Evolutionary conservation across 257 asterid species (phyloP), one percentile per base, ranked within the genome.

Genomic region (Parsonsia alboflavescens): DNA sequence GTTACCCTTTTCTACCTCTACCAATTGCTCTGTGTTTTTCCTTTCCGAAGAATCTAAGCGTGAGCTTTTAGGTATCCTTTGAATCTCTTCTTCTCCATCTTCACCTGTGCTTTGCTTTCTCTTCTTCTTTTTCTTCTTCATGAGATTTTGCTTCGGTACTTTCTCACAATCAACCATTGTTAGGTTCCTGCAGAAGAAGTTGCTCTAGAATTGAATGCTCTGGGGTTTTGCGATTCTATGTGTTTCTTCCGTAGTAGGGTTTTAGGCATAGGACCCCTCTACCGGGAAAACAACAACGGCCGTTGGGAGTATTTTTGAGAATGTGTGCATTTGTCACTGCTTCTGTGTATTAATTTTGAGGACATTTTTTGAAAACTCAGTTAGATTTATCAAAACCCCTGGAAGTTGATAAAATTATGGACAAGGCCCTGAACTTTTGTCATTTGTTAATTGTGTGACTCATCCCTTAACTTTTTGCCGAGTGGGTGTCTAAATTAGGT

Each of bases 21-120:
- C 30, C 26, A 10, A 10, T 10, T 59, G 65, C n/a, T 70, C 77
- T 70, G 73, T 70, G 19, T 39, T 24, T 59, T 73, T 54, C 45
- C 28, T 41, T 69, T 30, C 71, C 66, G 80, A 67, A 24, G 76
- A 59, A 52, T 82, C 82, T 33, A 68, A 53, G 39, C 87, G 87
- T 74, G 82, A 75, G 63, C 68, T 64, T 79, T 88, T 89, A 21
- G 83, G 74, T 65, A 75, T 52, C 15, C 79, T 72, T 49, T 56
- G 62, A 50, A 48, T 54, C 6, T 8, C 80, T 73, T 75, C 81
- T 24, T 70, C 80, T 62, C 46, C 83, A 74, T 67, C 82, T 73
- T 82, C 88, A 39, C 78, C 81, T 21, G 64, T 12, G 70, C 59
- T 79, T 33, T 73, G 84, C 88, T 90, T 91, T 74, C 97, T 83